A percentile compares a stretch with the other conserved stretches of the same genome.
Evolutionary conservation across 352 stramenopile species (phyloP).

Genomic region (Phytophthora lateralis): DNA sequence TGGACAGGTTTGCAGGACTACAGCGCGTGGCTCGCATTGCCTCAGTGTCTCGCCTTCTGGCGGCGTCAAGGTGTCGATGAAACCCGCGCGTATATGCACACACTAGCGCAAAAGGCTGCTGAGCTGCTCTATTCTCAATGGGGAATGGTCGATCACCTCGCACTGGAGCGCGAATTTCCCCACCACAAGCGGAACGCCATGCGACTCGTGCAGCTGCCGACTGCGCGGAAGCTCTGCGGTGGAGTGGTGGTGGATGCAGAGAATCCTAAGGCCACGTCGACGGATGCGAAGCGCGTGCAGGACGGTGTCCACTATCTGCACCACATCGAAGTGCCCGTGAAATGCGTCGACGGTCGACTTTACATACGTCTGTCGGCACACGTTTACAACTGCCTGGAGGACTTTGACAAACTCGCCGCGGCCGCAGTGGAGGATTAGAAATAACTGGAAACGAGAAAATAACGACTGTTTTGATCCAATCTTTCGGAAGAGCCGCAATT

Average conservation of each 20-base stretch:
- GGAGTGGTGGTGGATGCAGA: slow-evolving; percentile 19
- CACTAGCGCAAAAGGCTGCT: slow-evolving; percentile 51
- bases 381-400: slow-evolving; percentile 90
- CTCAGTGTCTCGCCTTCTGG: slow-evolving; percentile 90
- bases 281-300: slow-evolving; percentile 91
- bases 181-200: slow-evolving; percentile 74
- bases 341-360: slow-evolving; percentile 86
- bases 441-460: slow-evolving; percentile 1
- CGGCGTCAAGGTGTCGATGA: slow-evolving; percentile 40
- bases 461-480: no score
- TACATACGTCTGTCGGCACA: slow-evolving; percentile 92
- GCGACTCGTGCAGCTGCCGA: slow-evolving; percentile 74
- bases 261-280: slow-evolving; percentile 59
- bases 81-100: slow-evolving; percentile 73
- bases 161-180: slow-evolving; percentile 39
- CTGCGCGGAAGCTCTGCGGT: slow-evolving; percentile 51
- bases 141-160: slow-evolving; percentile 53
- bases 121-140: slow-evolving; percentile 70
- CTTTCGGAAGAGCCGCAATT: slow-evolving; percentile 31
- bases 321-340: slow-evolving; percentile 93
- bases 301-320: slow-evolving; percentile 83
- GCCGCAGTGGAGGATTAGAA: slow-evolving; percentile 23
- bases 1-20: slow-evolving; percentile 95
- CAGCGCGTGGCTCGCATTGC: slow-evolving; percentile 83
- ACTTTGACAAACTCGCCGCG: slow-evolving; percentile 80